Conservation (phyloP, 202 grass and related monocot species). For the Bolboschoenoplectus hybrid region DNA sequence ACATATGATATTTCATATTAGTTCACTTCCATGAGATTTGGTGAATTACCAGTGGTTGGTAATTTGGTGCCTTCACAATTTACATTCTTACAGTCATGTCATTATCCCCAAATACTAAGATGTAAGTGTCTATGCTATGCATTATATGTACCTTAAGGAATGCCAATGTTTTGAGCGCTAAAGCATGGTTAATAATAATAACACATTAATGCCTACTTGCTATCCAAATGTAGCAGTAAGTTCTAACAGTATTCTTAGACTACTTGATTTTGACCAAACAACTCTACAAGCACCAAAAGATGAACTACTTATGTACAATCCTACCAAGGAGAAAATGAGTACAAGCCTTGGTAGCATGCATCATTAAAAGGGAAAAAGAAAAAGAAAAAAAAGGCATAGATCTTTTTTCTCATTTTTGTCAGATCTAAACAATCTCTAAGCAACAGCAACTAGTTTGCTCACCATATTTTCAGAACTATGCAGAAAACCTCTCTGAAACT, state of each 20-base stretch:
- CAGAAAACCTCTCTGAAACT: not conserved
- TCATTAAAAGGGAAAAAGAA: not conserved
- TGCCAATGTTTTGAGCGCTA: not conserved
- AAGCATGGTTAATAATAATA: not conserved
- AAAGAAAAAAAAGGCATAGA: not conserved
- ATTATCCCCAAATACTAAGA: not conserved
- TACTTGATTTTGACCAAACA: constrained; percentile 8
- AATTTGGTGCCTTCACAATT: not conserved
- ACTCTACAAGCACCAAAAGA: not conserved
- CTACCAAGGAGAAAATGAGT: constrained; percentile 5
- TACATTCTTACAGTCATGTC: not conserved
- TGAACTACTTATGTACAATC: not conserved
- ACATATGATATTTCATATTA: constrained; percentile 6
- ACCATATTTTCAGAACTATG: not conserved
- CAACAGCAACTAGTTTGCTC: not conserved
- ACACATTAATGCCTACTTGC: not conserved
- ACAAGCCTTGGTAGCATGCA: not conserved
- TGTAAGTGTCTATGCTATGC: not conserved
- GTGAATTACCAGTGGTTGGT: not conserved
- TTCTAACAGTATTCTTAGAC: constrained; percentile 10
- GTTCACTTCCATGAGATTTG: not conserved
- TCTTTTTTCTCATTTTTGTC: constrained; percentile 18
- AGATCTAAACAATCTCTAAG: not conserved
- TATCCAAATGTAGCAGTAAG: not conserved
- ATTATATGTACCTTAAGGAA: not conserved